Percentiles rank a stretch among this genome's conserved stretches.
Conservation (phyloP, 2,329 filamentous ascomycete genomes). For the Penicillium sp. region DNA sequence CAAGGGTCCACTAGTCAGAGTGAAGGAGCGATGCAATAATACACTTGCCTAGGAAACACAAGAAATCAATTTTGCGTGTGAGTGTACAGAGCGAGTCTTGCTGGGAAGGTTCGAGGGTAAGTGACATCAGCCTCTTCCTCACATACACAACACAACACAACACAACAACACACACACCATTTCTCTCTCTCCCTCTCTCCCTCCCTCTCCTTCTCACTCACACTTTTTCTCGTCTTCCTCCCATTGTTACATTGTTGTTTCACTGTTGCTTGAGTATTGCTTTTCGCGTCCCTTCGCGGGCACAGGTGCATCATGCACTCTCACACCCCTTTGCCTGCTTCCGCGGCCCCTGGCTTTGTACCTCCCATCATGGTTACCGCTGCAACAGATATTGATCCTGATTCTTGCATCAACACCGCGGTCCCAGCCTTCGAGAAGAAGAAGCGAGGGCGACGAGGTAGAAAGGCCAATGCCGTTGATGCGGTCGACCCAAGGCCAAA, state of each 20-base stretch:
- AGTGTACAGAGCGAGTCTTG: too few species aligned
- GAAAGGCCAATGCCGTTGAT: conserved; percentile 9
- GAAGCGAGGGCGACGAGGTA: conserved; percentile 13
- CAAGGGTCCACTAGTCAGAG: too few species aligned
- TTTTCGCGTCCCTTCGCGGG: not conserved
- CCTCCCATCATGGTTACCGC: conserved; percentile 15
- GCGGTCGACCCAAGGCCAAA: conserved; percentile 7
- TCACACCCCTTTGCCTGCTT: not conserved
- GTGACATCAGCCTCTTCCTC: too few species aligned
- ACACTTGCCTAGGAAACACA: too few species aligned
- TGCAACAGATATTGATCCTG: not conserved
- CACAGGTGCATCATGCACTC: not conserved
- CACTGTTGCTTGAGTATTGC: too few species aligned
- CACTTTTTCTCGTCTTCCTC: not conserved
- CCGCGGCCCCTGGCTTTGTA: not conserved
- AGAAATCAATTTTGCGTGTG: too few species aligned
- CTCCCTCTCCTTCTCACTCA: not conserved
- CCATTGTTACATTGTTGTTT: not conserved
- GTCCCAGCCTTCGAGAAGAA: conserved; percentile 11
- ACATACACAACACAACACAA: too few species aligned
- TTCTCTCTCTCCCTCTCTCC: too few species aligned
- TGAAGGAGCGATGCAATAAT: too few species aligned
- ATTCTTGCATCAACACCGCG: not conserved
- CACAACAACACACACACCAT: too few species aligned
- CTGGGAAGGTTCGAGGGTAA: too few species aligned